Conservation (phyloP, 345 rosid genomes). For the Ailanthus altissimus region DNA sequence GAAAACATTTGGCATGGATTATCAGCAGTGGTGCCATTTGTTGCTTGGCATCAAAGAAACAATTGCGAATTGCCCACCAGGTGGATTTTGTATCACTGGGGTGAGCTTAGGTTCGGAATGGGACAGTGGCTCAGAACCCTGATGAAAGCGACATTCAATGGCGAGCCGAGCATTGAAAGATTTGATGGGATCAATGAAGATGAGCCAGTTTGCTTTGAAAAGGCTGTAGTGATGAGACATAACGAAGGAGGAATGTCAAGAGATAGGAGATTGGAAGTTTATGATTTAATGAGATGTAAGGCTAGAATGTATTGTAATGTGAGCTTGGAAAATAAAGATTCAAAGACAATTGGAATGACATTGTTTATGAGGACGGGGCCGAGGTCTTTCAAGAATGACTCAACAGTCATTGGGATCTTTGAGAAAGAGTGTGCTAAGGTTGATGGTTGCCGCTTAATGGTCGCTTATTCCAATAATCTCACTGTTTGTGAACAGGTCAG, state of each 20-base stretch:
- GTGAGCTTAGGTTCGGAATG: constrained; percentile 61
- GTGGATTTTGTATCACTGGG: constrained; percentile 77
- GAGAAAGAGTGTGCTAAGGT: constrained; percentile 51
- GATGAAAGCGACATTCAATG: constrained; percentile 48
- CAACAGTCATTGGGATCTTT: constrained; percentile 47
- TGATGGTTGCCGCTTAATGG: constrained; percentile 57
- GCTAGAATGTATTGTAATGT: constrained; percentile 55
- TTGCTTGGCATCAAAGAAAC: constrained; percentile 65
- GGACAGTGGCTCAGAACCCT: constrained; percentile 48
- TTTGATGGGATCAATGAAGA: constrained; percentile 32
- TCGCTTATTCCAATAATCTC: constrained; percentile 64
- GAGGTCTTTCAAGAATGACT: constrained; percentile 69
- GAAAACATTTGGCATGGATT: constrained; percentile 76
- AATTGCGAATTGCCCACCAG: constrained; percentile 45
- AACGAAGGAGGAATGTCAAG: constrained; percentile 78
- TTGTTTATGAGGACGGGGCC: constrained; percentile 69
- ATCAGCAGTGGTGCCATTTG: constrained; percentile 52
- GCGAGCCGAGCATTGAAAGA: constrained; percentile 29
- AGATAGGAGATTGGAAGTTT: constrained; percentile 60
- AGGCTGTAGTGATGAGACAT: constrained; percentile 81
- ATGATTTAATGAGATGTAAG: constrained; percentile 59
- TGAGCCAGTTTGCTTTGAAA: constrained; percentile 62
- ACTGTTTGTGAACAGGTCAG: constrained; percentile 71
- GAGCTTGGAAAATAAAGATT: constrained; percentile 20
- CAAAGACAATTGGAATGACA: constrained; percentile 49